These are phyloP conservation scores for Herpetospermum pedunculosum DNA, from an alignment of 306 rosid species.

Conservation along the genomic window DNA sequence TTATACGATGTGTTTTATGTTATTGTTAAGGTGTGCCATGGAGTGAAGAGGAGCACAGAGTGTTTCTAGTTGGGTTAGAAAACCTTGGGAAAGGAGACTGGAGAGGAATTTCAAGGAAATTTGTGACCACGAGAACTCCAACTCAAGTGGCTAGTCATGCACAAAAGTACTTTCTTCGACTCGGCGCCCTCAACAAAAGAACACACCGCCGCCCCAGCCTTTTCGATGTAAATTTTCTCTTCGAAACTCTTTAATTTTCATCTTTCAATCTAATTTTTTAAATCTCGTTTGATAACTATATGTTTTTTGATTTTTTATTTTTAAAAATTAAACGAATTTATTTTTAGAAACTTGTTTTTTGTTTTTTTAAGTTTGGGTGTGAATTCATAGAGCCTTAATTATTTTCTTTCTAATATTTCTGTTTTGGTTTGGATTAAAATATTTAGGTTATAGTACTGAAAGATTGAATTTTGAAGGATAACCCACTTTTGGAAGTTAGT, in stretches of 20 bases:
- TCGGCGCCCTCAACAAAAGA: background rate
- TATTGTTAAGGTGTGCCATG: slow-evolving; percentile 12
- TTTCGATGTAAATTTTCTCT: slow-evolving; percentile 4
- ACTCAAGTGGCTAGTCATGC: slow-evolving; percentile 31
- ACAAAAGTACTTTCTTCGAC: slow-evolving; percentile 20
- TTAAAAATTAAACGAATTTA: too few relatives aligned
- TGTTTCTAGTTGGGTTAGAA: slow-evolving; percentile 20
- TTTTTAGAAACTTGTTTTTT: too few relatives aligned
- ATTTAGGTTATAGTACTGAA: background rate
- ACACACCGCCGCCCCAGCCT: slow-evolving; percentile 7
- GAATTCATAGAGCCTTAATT: too few relatives aligned
- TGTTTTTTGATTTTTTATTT: too few relatives aligned
- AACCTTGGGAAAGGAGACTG: slow-evolving; percentile 29
- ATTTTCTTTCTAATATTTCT: background rate
- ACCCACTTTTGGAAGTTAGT: background rate
- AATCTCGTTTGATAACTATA: too few relatives aligned
- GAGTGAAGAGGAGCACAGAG: slow-evolving; percentile 24
- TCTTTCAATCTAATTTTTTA: background rate
- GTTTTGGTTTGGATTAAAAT: background rate
- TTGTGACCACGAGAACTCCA: slow-evolving; percentile 23
- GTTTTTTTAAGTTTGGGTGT: too few relatives aligned
- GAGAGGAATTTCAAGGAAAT: slow-evolving; percentile 22
- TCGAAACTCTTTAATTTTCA: background rate
- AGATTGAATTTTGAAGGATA: background rate
- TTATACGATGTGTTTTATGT: background rate